Evolutionary conservation across 768 basidiomycete species (phyloP), one percentile per base, ranked within the genome.

Genomic region (Daedaleopsis sinensis): DNA sequence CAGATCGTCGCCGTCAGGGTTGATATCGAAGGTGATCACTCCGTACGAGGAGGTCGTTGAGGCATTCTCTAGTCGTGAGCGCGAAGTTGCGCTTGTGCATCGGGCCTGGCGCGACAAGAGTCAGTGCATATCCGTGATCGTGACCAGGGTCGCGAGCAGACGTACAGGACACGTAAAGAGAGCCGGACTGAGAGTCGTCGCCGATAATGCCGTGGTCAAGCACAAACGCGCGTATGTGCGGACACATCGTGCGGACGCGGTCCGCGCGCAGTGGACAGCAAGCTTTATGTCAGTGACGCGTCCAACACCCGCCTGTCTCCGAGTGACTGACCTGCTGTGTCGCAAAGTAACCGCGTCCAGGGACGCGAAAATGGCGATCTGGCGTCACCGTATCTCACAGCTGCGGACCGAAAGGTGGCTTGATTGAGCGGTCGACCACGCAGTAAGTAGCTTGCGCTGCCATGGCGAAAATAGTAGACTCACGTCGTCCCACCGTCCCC

Each of bases 141-240:
- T 9, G 16, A 12, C 6, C 6, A 11, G 43, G n/a, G n/a, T n/a
- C n/a, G n/a, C n/a, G n/a, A n/a, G n/a, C n/a, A n/a, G n/a, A 52
- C 82, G 65, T 61, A 84, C 84, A 77, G 5, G 80, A 82, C 54
- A 79, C 76, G 60, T 79, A 82, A 12, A 83, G 75, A 12, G 80
- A 76, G 13, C 86, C 87, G 5, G 59, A 63, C 37, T 80, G 72
- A 19, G 78, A 70, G 52, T 86, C 85, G 65, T 90, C 88, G 0
- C 88, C 87, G 10, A 92, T 76, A 55, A 92, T 81, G 18, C 86
- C 86, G 61, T 89, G 84, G 35, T 85, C 85, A 11, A 91, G 83
- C 10, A 90, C 86, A 66, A 90, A 88, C 0, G 89, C 88, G 4
- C 84, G 80, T 65, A 78, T 79, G 64, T 84, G 79, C 1, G 79